Evolutionary conservation across 148 eudicot genomes (phyloP).

Genomic region (Chenopodium suecicum): DNA sequence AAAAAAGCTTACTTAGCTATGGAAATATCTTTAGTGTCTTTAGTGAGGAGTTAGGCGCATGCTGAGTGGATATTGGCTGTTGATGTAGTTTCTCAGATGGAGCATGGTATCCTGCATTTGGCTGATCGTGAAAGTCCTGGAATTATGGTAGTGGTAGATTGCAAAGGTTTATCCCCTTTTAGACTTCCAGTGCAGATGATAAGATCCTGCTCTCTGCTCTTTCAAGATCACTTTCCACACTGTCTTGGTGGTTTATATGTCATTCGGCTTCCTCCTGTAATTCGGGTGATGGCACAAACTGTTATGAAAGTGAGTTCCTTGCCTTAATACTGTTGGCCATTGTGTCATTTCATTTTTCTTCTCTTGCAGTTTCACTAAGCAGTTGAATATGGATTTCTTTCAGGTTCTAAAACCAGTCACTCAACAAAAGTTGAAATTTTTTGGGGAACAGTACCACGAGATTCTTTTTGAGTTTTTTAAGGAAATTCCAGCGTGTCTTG

Average conservation of each 20-base stretch:
- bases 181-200: constrained; percentile 75
- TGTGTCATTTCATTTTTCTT: background rate
- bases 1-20: background rate
- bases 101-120: constrained; percentile 69
- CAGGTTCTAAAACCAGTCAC: constrained; percentile 81
- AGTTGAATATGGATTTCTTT: constrained; percentile 13
- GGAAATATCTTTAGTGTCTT: background rate
- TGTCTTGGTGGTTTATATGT: constrained; percentile 70
- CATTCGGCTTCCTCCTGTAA: constrained; percentile 78
- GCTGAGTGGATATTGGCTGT: background rate
- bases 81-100: constrained; percentile 89
- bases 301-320: constrained; percentile 67
- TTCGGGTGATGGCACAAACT: constrained; percentile 82
- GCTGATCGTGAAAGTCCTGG: constrained; percentile 57
- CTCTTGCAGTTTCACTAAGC: background rate
- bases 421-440: constrained; percentile 61
- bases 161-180: constrained; percentile 75
- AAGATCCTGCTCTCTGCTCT: constrained; percentile 68
- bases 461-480: constrained; percentile 53
- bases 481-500: constrained; percentile 70
- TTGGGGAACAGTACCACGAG: constrained; percentile 51
- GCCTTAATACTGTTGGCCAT: background rate
- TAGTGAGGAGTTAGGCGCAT: background rate
- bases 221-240: constrained; percentile 86
- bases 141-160: constrained; percentile 79